Conservation (phyloP, 352 stramenopile genomes). For the Aphanomyces cochlioides region DNA sequence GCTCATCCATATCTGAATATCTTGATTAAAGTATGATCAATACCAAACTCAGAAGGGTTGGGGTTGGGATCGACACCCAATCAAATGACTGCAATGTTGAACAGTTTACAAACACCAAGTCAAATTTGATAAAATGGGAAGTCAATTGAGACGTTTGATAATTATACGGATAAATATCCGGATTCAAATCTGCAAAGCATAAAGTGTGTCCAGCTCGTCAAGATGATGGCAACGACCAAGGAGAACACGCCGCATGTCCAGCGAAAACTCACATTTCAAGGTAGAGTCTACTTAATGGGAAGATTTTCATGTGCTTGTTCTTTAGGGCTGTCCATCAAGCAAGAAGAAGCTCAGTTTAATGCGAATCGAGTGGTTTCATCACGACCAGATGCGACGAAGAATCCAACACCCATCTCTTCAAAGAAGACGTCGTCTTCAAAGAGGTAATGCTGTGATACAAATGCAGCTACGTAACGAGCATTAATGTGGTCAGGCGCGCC, state of each 20-base stretch:
- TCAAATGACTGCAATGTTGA: background rate
- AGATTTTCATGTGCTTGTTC: background rate
- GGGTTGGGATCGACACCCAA: background rate
- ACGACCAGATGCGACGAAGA: background rate
- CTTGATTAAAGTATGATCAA: conserved; percentile 14
- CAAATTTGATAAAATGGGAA: too few species aligned
- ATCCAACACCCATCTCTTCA: background rate
- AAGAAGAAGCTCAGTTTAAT: conserved; percentile 13
- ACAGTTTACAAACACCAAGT: too few species aligned
- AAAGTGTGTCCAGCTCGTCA: background rate
- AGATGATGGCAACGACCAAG: conserved; percentile 4
- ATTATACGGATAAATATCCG: conserved; percentile 23
- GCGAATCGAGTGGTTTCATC: background rate
- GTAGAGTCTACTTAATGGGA: background rate
- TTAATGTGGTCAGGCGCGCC: background rate
- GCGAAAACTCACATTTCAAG: conserved; percentile 26
- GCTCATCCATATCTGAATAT: background rate
- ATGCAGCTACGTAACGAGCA: background rate
- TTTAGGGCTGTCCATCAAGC: conserved; percentile 23
- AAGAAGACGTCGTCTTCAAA: background rate
- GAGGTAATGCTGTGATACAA: background rate
- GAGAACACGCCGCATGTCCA: conserved; percentile 26
- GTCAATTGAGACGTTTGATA: too few species aligned
- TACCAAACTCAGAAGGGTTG: background rate
- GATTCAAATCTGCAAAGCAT: conserved; percentile 4